Percentiles rank a stretch among this genome's conserved stretches.
phyloP scores from a whole-genome alignment of 768 basidiomycete species.

The Kwoniella sp. region DNA sequence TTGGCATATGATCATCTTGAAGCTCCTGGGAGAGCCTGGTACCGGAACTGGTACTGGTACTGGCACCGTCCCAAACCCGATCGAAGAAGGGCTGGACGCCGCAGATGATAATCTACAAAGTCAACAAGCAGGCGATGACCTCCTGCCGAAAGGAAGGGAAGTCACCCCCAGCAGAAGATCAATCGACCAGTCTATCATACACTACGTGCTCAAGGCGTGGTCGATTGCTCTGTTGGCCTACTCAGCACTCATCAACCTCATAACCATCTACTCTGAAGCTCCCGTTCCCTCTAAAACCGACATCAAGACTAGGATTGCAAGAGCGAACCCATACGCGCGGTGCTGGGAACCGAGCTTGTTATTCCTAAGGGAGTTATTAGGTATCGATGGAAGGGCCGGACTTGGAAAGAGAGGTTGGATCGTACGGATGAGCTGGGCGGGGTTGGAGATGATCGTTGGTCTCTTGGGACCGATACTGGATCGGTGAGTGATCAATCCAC shows the following conservation, averaged over 20 bases:
- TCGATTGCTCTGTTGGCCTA: neutral
- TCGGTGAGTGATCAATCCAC: constrained; percentile 25
- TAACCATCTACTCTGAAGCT: constrained; percentile 1
- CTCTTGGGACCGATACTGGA: constrained; percentile 31
- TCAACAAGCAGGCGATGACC: neutral
- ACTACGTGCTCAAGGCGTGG: neutral
- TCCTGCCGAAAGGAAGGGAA: neutral
- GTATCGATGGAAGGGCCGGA: constrained; percentile 24
- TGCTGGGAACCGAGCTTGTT: constrained; percentile 16
- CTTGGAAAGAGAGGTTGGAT: constrained; percentile 18
- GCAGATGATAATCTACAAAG: too few species aligned
- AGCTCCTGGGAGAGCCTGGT: constrained; percentile 62
- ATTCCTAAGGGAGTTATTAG: constrained; percentile 21
- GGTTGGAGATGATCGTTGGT: constrained; percentile 27
- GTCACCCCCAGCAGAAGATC: neutral
- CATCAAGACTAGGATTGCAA: neutral
- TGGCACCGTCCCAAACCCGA: too few species aligned
- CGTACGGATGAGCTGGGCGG: constrained; percentile 27
- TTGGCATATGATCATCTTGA: constrained; percentile 70
- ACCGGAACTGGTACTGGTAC: too few species aligned
- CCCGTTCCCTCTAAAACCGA: neutral
- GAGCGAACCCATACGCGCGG: neutral
- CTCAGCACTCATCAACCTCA: constrained; percentile 2
- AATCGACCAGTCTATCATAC: neutral
- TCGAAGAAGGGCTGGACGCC: too few species aligned